These are phyloP conservation scores for Metarhizium rileyi DNA, from an alignment of 2,329 filamentous ascomycete species.

Conservation along the genomic window DNA sequence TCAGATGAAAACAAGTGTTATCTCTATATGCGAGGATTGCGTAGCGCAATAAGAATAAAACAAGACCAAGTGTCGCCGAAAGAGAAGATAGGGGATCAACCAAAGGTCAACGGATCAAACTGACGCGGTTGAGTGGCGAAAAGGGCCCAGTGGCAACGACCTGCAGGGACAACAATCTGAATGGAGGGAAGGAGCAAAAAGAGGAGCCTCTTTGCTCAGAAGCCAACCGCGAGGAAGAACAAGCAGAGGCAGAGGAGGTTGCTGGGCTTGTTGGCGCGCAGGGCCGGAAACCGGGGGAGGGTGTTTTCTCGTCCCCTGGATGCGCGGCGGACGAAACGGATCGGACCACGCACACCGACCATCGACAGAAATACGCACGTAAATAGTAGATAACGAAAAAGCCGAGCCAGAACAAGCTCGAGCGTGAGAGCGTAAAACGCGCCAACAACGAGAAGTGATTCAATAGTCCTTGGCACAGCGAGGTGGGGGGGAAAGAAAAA, in stretches of 20 bases:
- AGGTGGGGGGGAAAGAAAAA: too few relatives aligned
- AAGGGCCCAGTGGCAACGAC: too few relatives aligned
- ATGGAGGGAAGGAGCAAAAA: not conserved
- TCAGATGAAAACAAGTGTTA: not conserved
- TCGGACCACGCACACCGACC: not conserved
- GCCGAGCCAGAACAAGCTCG: too few relatives aligned
- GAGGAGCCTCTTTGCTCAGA: not conserved
- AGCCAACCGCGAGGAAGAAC: not conserved
- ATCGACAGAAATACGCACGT: too few relatives aligned
- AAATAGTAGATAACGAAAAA: too few relatives aligned
- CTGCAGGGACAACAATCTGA: too few relatives aligned
- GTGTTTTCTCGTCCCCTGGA: not conserved
- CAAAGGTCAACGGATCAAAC: not conserved
- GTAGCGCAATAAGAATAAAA: not conserved
- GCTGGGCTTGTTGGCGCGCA: not conserved
- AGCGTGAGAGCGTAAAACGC: too few relatives aligned
- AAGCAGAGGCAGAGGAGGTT: not conserved
- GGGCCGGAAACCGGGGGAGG: constrained; percentile 1
- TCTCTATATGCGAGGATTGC: not conserved
- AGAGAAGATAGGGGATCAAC: not conserved
- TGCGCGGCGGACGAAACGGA: not conserved
- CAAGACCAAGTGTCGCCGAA: not conserved
- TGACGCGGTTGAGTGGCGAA: constrained; percentile 5
- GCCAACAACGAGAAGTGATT: too few relatives aligned
- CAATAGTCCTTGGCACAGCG: too few relatives aligned